phyloP scores from a whole-genome alignment of 805 yeast genomes.

The Kodamaea leandrae region DNA sequence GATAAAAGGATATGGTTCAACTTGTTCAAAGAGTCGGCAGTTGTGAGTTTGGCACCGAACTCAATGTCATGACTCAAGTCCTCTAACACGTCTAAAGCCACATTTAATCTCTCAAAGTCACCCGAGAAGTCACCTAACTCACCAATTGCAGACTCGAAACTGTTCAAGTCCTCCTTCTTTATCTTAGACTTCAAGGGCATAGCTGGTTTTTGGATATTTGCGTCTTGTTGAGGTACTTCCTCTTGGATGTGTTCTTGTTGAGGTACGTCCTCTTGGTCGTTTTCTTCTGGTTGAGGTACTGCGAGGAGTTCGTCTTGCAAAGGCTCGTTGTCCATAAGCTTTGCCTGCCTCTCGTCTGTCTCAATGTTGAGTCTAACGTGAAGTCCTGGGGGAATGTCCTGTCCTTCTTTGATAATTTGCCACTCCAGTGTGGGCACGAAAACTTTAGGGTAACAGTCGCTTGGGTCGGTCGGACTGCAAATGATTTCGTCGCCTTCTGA shows the following conservation, averaged over 20 bases:
- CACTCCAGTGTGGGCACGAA: slow-evolving; percentile 69
- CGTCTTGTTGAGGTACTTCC: slow-evolving; percentile 3
- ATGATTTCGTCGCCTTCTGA: slow-evolving; percentile 20
- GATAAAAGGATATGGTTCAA: slow-evolving; percentile 19
- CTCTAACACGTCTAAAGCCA: slow-evolving; percentile 43
- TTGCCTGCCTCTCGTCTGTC: slow-evolving; percentile 71
- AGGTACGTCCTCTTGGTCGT: slow-evolving; percentile 6
- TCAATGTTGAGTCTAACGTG: slow-evolving; percentile 74
- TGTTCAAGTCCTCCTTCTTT: slow-evolving; percentile 16
- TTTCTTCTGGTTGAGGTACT: slow-evolving; percentile 8
- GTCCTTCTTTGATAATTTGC: slow-evolving; percentile 69
- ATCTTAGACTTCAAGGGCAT: slow-evolving; percentile 7
- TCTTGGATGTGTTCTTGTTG: slow-evolving; percentile 7
- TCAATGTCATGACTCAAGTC: slow-evolving; percentile 70
- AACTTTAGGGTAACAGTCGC: slow-evolving; percentile 59
- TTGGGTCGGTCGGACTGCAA: slow-evolving; percentile 41
- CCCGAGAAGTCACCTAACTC: slow-evolving; percentile 18
- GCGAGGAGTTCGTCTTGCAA: slow-evolving; percentile 14
- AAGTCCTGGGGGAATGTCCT: slow-evolving; percentile 74
- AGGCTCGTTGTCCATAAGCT: slow-evolving; percentile 40
- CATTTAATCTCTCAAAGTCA: slow-evolving; percentile 19
- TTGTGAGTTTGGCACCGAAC: slow-evolving; percentile 51
- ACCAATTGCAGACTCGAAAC: slow-evolving; percentile 19
- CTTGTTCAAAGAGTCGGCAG: slow-evolving; percentile 29
- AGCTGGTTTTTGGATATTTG: slow-evolving; percentile 1